Conservation (phyloP, 495 filamentous ascomycete genomes). For the Terfezia boudieri region DNA sequence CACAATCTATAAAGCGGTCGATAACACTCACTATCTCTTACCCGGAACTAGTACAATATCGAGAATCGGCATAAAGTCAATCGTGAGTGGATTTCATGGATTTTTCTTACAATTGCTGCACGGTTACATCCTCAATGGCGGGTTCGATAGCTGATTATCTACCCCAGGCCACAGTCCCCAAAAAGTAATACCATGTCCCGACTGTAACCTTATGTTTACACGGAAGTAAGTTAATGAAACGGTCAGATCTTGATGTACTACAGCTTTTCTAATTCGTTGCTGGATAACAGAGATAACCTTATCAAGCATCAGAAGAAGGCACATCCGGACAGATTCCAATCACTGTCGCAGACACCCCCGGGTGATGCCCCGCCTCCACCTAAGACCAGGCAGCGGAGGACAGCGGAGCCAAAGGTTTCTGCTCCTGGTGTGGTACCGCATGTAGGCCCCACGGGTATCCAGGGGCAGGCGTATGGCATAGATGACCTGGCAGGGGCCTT, state of each 20-base stretch:
- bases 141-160: not conserved
- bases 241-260: not conserved
- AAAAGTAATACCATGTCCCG: conserved; percentile 14
- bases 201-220: conserved; percentile 16
- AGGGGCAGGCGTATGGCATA: not conserved
- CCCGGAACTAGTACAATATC: conserved; percentile 8
- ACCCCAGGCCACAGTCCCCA: conserved; percentile 2
- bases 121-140: not conserved
- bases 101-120: no score
- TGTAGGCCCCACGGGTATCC: not conserved
- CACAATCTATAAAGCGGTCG: no score
- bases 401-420: not conserved
- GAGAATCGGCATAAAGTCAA: conserved; percentile 15
- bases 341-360: not conserved
- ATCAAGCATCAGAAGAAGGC: conserved; percentile 17
- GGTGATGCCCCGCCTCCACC: not conserved
- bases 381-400: not conserved
- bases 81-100: conserved; percentile 2
- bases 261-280: not conserved
- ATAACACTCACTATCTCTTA: no score
- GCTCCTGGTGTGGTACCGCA: not conserved
- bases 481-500: not conserved
- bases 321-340: conserved; percentile 6
- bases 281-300: conserved; percentile 9
- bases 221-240: conserved; percentile 4